phyloP scores from a whole-genome alignment of 495 filamentous ascomycete genomes.

The Aspergillus cristatus region DNA sequence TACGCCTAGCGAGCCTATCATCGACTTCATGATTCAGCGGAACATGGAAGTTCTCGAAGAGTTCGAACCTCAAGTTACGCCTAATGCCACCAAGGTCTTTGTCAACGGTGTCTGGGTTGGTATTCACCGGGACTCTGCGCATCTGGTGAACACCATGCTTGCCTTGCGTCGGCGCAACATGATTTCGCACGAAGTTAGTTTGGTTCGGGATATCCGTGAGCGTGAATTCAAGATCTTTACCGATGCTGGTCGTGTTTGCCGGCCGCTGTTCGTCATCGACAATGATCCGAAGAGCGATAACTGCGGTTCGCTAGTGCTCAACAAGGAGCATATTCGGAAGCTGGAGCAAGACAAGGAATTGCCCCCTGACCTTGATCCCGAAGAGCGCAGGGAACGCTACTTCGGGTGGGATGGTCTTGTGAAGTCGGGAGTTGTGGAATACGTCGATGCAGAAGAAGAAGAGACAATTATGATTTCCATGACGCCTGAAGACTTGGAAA shows the following conservation, averaged over 20 bases:
- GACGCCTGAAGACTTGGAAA: constrained; percentile 89
- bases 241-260: constrained; percentile 87
- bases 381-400: constrained; percentile 50
- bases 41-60: constrained; percentile 96
- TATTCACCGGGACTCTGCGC: constrained; percentile 66
- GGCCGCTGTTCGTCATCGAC: constrained; percentile 85
- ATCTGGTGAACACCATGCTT: constrained; percentile 68
- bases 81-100: constrained; percentile 94
- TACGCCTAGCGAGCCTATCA: constrained; percentile 76
- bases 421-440: constrained; percentile 76
- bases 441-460: constrained; percentile 95
- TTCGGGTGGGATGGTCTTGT: constrained; percentile 86
- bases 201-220: constrained; percentile 91
- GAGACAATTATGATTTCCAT: constrained; percentile 98
- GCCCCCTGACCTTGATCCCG: constrained; percentile 42
- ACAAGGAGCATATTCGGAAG: constrained; percentile 64
- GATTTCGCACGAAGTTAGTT: constrained; percentile 81
- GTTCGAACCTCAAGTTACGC: constrained; percentile 80
- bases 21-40: constrained; percentile 87
- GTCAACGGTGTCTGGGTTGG: constrained; percentile 98
- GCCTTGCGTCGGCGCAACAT: constrained; percentile 65
- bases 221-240: constrained; percentile 98
- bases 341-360: constrained; percentile 62
- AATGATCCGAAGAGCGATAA: constrained; percentile 59
- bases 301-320: constrained; percentile 69